Evolutionary conservation across 2,329 filamentous ascomycete genomes (phyloP), one percentile per base, ranked within the genome.

Genomic region (Nemania serpens): DNA sequence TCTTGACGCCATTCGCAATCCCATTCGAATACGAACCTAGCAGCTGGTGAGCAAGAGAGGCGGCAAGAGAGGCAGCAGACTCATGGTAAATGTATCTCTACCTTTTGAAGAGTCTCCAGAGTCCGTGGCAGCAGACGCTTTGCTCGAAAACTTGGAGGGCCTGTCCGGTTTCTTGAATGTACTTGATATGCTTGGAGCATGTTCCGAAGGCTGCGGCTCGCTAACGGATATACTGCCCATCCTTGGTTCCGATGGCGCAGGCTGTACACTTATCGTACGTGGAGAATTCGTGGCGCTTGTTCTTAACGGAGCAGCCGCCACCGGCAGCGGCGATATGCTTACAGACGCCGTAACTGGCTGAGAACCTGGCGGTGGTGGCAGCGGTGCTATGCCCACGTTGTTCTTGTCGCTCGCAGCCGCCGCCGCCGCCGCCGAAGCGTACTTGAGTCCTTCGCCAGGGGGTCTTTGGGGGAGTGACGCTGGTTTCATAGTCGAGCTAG

Each of bases 371-470:
- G 95, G 95, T 64, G 95, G 94, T 57, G 95, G 95, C 71, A 98
- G 82, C 42, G 95, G 95, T 60, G 94, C 89, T 72, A 99, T 97
- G 25, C 95, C 95, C 33, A 98, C 89, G 73, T 89, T 94, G 79
- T 91, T 93, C 77, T 81, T 85, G 68, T 97, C 93, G 75, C 87
- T 93, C 47, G 93, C 92, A 1, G 95, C 94, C 0, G 94, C 95
- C 0, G 95, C 95, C 0, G 95, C 95, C 0, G 95, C 95, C 0
- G 95, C 95, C 39, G 95, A 98, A 46, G 95, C 95, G 74, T 99
- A 99, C 77, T 98, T 98, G 67, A 99, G 82, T 1, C 91, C 91
- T 75, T 98, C 94, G 49, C 93, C 93, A 3, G 92, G 90, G 6
- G 91, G 88, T 74, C 94, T 87, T 61, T 91, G 88, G 1, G 95